These are phyloP conservation scores for Kodamaea ohmeri DNA, from an alignment of 1,139 yeast genomes.

Conservation along the genomic window DNA sequence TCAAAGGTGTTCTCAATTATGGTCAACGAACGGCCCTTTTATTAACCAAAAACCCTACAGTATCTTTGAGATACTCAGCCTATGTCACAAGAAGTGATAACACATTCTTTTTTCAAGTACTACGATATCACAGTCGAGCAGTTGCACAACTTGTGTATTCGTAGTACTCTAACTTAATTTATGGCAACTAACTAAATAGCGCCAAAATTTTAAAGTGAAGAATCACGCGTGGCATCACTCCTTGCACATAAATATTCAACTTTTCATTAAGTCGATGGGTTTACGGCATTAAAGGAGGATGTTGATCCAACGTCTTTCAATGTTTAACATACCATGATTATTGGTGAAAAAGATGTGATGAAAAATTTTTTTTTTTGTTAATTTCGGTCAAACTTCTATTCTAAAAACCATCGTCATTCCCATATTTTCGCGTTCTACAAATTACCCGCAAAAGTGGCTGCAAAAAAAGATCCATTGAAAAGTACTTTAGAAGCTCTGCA, in stretches of 20 bases:
- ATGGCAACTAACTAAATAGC: neutral
- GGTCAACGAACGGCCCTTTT: slow-evolving; percentile 30
- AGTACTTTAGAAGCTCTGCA: slow-evolving; percentile 31
- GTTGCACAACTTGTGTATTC: neutral
- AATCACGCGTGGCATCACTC: slow-evolving; percentile 30
- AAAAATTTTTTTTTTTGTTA: slow-evolving; percentile 4
- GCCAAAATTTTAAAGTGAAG: slow-evolving; percentile 7
- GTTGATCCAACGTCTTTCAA: slow-evolving; percentile 27
- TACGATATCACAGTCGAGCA: neutral
- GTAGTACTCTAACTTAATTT: neutral
- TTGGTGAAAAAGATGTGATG: slow-evolving; percentile 6
- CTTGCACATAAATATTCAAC: slow-evolving; percentile 32
- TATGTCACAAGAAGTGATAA: slow-evolving; percentile 42
- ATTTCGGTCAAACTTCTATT: neutral
- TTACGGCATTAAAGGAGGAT: slow-evolving; percentile 25
- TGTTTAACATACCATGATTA: slow-evolving; percentile 29
- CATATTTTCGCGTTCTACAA: neutral
- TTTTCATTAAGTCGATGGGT: slow-evolving; percentile 16
- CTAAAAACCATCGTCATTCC: neutral
- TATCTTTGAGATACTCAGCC: slow-evolving; percentile 46
- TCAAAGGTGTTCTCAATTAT: slow-evolving; percentile 28
- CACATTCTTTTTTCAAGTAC: slow-evolving; percentile 21
- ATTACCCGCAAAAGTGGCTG: slow-evolving; percentile 4
- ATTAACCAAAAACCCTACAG: slow-evolving; percentile 38
- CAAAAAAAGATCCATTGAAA: neutral